These are phyloP conservation scores for Klebsormidium nitens DNA, from an alignment of 139 green algal species.

Conservation along the genomic window DNA sequence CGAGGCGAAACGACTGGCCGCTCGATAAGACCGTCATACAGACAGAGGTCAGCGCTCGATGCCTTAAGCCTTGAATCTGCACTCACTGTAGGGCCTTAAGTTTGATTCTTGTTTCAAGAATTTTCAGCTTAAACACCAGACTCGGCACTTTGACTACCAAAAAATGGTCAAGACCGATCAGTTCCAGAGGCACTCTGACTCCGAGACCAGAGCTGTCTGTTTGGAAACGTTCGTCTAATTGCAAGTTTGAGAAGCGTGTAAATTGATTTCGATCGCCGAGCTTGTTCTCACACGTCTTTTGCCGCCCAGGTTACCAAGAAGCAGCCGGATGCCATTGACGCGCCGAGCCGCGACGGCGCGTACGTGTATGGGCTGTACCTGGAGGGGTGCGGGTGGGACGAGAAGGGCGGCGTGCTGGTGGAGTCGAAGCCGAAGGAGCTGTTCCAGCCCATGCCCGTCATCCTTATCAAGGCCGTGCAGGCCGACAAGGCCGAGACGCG, in stretches of 20 bases:
- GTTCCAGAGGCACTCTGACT: no score
- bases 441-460: conserved; percentile 75
- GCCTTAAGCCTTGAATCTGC: no score
- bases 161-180: no score
- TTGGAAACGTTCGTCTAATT: no score
- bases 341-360: conserved; percentile 71
- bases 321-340: conserved; percentile 71
- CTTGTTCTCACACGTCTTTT: conserved; percentile 61
- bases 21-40: conserved; percentile 61
- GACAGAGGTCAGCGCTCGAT: conserved; percentile 43
- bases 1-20: conserved; percentile 80
- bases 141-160: no score
- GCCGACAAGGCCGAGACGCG: conserved; percentile 77
- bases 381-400: conserved; percentile 88
- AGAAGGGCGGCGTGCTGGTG: conserved; percentile 73
- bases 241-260: no score
- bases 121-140: no score
- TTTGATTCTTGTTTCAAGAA: no score
- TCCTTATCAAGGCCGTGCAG: conserved; percentile 70
- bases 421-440: conserved; percentile 83
- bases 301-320: conserved; percentile 62
- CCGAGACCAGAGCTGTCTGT: no score
- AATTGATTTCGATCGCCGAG: no score
- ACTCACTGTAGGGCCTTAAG: no score
- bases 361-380: conserved; percentile 83